Conservation (phyloP, 805 yeast species). For the Nakazawaea molendinolei region DNA sequence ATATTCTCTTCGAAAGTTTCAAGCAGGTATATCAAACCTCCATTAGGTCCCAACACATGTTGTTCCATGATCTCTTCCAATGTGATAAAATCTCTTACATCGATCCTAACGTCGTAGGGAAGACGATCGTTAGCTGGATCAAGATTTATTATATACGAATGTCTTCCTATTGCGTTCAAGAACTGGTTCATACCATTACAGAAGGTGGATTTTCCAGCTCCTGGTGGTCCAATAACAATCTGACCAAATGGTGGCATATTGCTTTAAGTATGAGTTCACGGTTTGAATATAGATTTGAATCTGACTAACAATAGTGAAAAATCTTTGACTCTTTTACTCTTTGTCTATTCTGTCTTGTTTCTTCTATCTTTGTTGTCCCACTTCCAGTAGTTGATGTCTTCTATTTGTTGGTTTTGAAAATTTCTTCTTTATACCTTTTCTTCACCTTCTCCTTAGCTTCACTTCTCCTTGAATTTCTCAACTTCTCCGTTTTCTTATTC, state of each 20-base stretch:
- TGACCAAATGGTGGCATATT: slow-evolving; percentile 68
- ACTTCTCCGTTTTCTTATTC: too few relatives aligned
- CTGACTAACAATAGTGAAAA: too few relatives aligned
- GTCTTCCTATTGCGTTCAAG: slow-evolving; percentile 88
- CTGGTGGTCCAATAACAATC: slow-evolving; percentile 96
- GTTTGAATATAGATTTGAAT: too few relatives aligned
- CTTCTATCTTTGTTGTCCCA: too few relatives aligned
- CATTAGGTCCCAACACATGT: slow-evolving; percentile 57
- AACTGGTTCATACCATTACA: slow-evolving; percentile 92
- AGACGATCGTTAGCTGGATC: slow-evolving; percentile 72
- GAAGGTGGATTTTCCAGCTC: slow-evolving; percentile 93
- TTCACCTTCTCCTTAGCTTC: too few relatives aligned
- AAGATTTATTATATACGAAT: slow-evolving; percentile 74
- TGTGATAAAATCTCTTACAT: slow-evolving; percentile 49
- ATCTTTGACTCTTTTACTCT: too few relatives aligned
- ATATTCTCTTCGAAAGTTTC: slow-evolving; percentile 56
- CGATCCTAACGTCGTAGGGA: slow-evolving; percentile 49
- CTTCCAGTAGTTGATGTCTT: too few relatives aligned
- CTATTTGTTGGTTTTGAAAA: too few relatives aligned
- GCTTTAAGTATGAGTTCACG: not conserved
- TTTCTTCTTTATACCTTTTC: too few relatives aligned
- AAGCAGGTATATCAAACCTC: slow-evolving; percentile 85
- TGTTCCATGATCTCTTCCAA: slow-evolving; percentile 56
- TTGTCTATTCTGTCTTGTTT: too few relatives aligned
- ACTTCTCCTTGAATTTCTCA: too few relatives aligned